Evolutionary conservation across 2,329 filamentous ascomycete genomes (phyloP).

Genomic region (Aphanocladium album): DNA sequence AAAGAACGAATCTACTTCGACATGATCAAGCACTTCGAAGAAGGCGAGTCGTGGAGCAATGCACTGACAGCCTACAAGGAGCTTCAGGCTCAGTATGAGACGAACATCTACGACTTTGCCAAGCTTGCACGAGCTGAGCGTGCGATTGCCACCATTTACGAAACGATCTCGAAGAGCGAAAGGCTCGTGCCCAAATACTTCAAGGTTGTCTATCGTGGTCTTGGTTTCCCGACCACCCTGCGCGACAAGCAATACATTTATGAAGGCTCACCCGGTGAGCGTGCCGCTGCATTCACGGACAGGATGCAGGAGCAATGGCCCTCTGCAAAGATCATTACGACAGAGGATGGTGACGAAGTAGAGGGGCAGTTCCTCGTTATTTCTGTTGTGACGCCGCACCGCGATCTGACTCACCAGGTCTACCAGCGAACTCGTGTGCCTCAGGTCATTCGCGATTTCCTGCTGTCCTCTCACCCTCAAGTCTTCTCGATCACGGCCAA

Average conservation of each 20-base stretch:
- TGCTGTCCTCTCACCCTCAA: constrained; percentile 72
- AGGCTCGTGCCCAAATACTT: constrained; percentile 80
- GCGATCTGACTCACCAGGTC: constrained; percentile 75
- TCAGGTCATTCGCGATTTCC: constrained; percentile 78
- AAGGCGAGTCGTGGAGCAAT: constrained; percentile 89
- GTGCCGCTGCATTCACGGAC: constrained; percentile 77
- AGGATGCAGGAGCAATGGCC: constrained; percentile 90
- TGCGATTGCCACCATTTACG: constrained; percentile 89
- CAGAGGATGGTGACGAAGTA: constrained; percentile 66
- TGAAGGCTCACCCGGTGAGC: constrained; percentile 73
- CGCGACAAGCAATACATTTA: constrained; percentile 92
- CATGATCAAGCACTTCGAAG: constrained; percentile 92
- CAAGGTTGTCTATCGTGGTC: constrained; percentile 81
- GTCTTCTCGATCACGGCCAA: constrained; percentile 72
- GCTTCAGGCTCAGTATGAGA: constrained; percentile 85
- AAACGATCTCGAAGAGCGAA: constrained; percentile 78
- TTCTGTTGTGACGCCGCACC: constrained; percentile 73
- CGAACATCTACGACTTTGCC: constrained; percentile 81
- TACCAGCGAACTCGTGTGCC: constrained; percentile 85
- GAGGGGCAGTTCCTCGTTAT: constrained; percentile 90
- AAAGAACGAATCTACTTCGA: constrained; percentile 90
- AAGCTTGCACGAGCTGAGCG: constrained; percentile 86
- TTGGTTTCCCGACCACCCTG: constrained; percentile 76
- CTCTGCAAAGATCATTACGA: constrained; percentile 71
- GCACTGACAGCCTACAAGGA: constrained; percentile 86